These are phyloP conservation scores for Dendrobium catenatum DNA, from an alignment of 106 monocot species.

Conservation along the genomic window DNA sequence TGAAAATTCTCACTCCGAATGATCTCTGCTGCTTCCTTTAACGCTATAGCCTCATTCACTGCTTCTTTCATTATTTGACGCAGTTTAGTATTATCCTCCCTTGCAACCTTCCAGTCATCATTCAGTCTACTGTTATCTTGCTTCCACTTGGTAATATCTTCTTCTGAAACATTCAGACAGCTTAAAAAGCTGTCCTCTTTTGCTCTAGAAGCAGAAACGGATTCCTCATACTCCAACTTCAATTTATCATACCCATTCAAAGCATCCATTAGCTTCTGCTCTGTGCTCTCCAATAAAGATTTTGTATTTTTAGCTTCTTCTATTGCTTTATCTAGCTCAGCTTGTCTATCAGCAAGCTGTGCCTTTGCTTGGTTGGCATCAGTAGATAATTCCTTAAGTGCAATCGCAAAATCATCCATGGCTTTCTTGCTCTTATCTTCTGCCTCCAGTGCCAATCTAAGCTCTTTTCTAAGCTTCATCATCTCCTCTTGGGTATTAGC, in stretches of 20 bases:
- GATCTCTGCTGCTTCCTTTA: slow-evolving; percentile 53
- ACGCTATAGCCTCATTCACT: slow-evolving; percentile 45
- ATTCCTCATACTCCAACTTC: slow-evolving; percentile 48
- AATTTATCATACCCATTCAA: slow-evolving; percentile 27
- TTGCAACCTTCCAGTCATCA: slow-evolving; percentile 25
- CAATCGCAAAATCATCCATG: slow-evolving; percentile 49
- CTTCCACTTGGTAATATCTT: slow-evolving; percentile 30
- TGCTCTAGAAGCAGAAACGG: slow-evolving; percentile 27
- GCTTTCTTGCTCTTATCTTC: slow-evolving; percentile 24
- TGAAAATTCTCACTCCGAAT: slow-evolving; percentile 40
- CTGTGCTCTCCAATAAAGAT: slow-evolving; percentile 15
- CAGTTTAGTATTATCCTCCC: slow-evolving; percentile 40
- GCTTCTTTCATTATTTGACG: slow-evolving; percentile 72
- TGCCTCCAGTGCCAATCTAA: slow-evolving; percentile 2
- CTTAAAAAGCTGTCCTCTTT: slow-evolving; percentile 44
- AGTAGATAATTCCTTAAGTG: slow-evolving; percentile 48
- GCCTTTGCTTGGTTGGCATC: slow-evolving; percentile 16
- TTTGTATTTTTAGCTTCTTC: slow-evolving; percentile 21
- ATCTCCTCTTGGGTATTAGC: not conserved
- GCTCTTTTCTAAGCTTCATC: slow-evolving; percentile 3
- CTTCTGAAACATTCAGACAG: slow-evolving; percentile 48
- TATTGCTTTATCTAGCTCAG: slow-evolving; percentile 22
- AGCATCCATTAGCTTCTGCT: slow-evolving; percentile 24
- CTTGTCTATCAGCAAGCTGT: slow-evolving; percentile 8
- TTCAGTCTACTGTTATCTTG: slow-evolving; percentile 38